Conservation (phyloP, 1,139 yeast species). For the Sugiyamaella novakii region DNA sequence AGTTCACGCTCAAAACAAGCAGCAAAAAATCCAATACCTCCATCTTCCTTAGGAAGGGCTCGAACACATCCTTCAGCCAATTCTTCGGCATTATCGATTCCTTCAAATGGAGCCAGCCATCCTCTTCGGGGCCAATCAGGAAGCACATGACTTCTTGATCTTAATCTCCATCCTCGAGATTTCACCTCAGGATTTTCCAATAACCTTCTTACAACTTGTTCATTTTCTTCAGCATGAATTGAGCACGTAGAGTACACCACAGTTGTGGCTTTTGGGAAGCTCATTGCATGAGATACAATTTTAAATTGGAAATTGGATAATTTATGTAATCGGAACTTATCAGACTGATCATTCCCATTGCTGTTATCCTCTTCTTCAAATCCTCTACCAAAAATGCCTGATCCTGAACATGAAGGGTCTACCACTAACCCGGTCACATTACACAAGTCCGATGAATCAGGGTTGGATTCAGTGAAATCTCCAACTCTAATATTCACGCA, state of each 20-base stretch:
- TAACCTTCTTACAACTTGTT: slow-evolving; percentile 79
- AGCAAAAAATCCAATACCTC: slow-evolving; percentile 97
- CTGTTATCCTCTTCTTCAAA: slow-evolving; percentile 47
- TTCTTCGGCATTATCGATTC: slow-evolving; percentile 50
- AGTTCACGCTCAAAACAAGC: slow-evolving; percentile 62
- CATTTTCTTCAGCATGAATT: slow-evolving; percentile 90
- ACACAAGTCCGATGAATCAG: slow-evolving; percentile 52
- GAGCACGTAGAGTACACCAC: slow-evolving; percentile 97
- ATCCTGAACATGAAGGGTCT: slow-evolving; percentile 97
- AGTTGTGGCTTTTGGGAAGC: slow-evolving; percentile 71
- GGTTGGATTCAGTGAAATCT: slow-evolving; percentile 76
- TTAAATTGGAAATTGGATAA: slow-evolving; percentile 83
- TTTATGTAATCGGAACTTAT: slow-evolving; percentile 61
- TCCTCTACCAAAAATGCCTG: slow-evolving; percentile 92
- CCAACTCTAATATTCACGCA: slow-evolving; percentile 73
- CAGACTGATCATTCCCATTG: slow-evolving; percentile 42
- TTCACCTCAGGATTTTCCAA: slow-evolving; percentile 63
- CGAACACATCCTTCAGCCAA: slow-evolving; percentile 87
- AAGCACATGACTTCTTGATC: slow-evolving; percentile 62
- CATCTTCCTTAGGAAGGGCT: slow-evolving; percentile 82
- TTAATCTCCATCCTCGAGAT: slow-evolving; percentile 73
- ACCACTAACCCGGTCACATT: slow-evolving; percentile 80
- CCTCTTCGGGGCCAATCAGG: slow-evolving; percentile 91
- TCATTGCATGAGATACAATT: slow-evolving; percentile 84
- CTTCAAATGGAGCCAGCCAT: slow-evolving; percentile 62